phyloP scores from a whole-genome alignment of 2,329 filamentous ascomycete species.

The Akanthomyces lecanii region DNA sequence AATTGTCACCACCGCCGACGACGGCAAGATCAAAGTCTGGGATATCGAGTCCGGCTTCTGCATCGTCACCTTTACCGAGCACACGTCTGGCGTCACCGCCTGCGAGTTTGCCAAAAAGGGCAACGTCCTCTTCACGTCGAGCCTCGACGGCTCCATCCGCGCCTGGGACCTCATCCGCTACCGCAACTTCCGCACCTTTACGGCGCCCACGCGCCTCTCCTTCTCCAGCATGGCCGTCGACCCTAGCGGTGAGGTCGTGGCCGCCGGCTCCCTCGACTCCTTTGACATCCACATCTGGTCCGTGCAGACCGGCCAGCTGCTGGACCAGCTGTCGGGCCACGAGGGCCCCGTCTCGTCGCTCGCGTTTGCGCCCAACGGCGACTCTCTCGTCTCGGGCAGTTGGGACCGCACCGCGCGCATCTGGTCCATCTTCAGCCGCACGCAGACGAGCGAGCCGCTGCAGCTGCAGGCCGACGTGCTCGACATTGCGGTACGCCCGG shows the following conservation, averaged over 20 bases:
- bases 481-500: constrained; percentile 79
- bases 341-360: constrained; percentile 89
- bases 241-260: constrained; percentile 92
- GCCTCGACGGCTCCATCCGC: constrained; percentile 86
- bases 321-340: constrained; percentile 86
- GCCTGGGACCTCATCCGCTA: constrained; percentile 97
- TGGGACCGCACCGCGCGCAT: constrained; percentile 96
- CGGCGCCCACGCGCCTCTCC: constrained; percentile 82
- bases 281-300: constrained; percentile 99
- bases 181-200: constrained; percentile 96
- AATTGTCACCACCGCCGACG: constrained; percentile 90
- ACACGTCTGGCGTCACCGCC: constrained; percentile 87
- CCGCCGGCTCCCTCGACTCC: constrained; percentile 89
- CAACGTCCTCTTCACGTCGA: constrained; percentile 92
- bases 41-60: constrained; percentile 96
- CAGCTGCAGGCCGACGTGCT: constrained; percentile 90
- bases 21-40: constrained; percentile 98
- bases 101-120: constrained; percentile 94
- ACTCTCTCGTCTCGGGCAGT: constrained; percentile 80
- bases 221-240: constrained; percentile 97
- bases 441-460: constrained; percentile 90
- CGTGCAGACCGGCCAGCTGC: constrained; percentile 91
- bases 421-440: constrained; percentile 92
- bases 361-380: constrained; percentile 83
- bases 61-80: constrained; percentile 96